Evolutionary conservation across 2,329 filamentous ascomycete genomes (phyloP).

Genomic region (Fusarium sp.): DNA sequence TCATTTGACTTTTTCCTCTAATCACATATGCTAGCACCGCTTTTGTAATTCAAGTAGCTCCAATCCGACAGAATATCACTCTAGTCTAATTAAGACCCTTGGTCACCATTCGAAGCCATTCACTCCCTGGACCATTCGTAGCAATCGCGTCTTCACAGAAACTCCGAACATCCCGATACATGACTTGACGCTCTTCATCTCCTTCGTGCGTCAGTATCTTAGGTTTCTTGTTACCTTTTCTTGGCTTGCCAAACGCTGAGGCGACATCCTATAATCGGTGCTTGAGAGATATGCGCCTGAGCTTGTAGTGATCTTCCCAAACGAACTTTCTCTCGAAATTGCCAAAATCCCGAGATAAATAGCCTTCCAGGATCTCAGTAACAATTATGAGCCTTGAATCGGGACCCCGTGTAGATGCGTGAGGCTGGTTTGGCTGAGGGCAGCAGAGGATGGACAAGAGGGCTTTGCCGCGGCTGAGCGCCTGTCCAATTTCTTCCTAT

Average conservation of each 20-base stretch:
- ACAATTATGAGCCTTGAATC: background rate
- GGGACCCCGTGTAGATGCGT: background rate
- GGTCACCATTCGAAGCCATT: background rate
- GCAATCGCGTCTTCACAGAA: background rate
- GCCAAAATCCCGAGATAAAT: background rate
- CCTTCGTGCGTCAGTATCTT: background rate
- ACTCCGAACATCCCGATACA: background rate
- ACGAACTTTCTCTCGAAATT: background rate
- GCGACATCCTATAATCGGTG: background rate
- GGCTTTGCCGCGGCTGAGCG: constrained; percentile 6
- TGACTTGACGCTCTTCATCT: background rate
- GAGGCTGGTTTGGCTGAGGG: background rate
- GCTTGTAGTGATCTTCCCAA: background rate
- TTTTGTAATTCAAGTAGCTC: background rate
- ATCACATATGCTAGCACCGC: background rate
- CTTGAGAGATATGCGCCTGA: background rate
- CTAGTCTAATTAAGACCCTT: background rate
- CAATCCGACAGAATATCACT: background rate
- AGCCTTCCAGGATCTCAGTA: background rate
- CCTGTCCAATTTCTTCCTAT: constrained; percentile 23
- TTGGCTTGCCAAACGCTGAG: background rate
- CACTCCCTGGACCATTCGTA: background rate
- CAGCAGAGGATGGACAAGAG: constrained; percentile 12
- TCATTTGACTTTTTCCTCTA: background rate
- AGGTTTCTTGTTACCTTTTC: background rate